These are phyloP conservation scores for Yueomyces sinensis DNA, from an alignment of 805 yeast genomes.

Conservation along the genomic window DNA sequence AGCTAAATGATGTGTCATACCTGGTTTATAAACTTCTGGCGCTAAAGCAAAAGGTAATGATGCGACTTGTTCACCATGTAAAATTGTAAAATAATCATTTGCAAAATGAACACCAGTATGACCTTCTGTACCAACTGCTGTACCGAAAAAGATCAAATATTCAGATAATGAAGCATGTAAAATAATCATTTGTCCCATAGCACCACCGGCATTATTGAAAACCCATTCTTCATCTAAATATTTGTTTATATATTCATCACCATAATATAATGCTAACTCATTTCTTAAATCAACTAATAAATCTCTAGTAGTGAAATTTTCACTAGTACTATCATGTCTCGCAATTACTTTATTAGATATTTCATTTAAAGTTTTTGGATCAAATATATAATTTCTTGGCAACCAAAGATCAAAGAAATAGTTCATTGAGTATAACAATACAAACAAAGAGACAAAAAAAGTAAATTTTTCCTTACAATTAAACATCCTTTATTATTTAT, in stretches of 20 bases:
- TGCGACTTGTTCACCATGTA: conserved; percentile 68
- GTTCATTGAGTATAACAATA: conserved; percentile 14
- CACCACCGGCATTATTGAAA: conserved; percentile 96
- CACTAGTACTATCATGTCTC: conserved; percentile 30
- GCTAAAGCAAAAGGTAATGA: conserved; percentile 48
- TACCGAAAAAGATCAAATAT: conserved; percentile 85
- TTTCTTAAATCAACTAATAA: conserved; percentile 51
- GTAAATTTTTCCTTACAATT: not conserved
- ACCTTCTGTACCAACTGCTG: conserved; percentile 91
- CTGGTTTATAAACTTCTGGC: conserved; percentile 72
- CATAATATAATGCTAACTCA: conserved; percentile 49
- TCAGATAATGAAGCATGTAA: conserved; percentile 91
- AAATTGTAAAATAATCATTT: conserved; percentile 91
- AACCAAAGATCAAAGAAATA: conserved; percentile 45
- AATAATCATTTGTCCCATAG: conserved; percentile 94
- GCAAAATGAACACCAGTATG: conserved; percentile 94
- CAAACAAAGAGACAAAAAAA: conserved; percentile 8
- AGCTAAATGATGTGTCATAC: conserved; percentile 68
- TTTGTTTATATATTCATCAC: conserved; percentile 57
- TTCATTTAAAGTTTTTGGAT: conserved; percentile 43
- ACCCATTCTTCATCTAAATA: conserved; percentile 79
- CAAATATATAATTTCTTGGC: conserved; percentile 60
- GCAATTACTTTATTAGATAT: conserved; percentile 43
- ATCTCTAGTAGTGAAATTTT: conserved; percentile 41
- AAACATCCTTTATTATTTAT: not conserved